Evolutionary conservation across 352 stramenopile genomes (phyloP).

Genomic region (Globisporangium viniferum): DNA sequence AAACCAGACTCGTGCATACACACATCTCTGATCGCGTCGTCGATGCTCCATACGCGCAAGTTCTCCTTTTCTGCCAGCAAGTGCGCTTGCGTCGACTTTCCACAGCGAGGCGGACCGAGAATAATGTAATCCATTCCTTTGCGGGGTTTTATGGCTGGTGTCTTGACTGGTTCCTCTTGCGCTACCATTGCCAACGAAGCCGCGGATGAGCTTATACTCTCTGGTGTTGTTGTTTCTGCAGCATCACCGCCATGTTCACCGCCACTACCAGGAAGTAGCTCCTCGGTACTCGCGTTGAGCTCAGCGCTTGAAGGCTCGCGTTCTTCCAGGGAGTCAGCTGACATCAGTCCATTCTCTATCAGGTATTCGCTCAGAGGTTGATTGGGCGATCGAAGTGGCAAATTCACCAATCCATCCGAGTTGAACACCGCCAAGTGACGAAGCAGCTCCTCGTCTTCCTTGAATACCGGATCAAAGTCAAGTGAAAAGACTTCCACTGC

Average conservation of each 20-base stretch:
- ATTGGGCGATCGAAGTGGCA: constrained; percentile 71
- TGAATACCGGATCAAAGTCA: constrained; percentile 85
- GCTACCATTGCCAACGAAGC: not conserved
- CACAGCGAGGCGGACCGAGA: constrained; percentile 67
- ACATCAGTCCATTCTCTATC: constrained; percentile 33
- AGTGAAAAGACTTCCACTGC: constrained; percentile 90
- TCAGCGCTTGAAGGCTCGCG: not conserved
- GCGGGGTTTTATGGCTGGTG: constrained; percentile 12
- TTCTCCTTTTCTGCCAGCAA: constrained; percentile 75
- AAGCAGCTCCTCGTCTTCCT: constrained; percentile 85
- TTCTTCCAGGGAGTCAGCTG: not conserved
- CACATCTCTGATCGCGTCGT: constrained; percentile 56
- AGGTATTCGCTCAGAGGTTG: constrained; percentile 63
- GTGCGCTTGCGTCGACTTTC: constrained; percentile 76
- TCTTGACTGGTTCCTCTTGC: not conserved
- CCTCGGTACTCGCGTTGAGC: not conserved
- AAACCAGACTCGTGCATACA: constrained; percentile 27
- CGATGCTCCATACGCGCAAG: constrained; percentile 64
- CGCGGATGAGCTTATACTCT: constrained; percentile 1
- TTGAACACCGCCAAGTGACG: constrained; percentile 50
- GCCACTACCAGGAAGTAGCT: not conserved
- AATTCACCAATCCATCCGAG: constrained; percentile 59
- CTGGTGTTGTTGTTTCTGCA: not conserved
- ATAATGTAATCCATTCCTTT: constrained; percentile 79
- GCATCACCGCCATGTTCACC: not conserved